Evolutionary conservation across 441 rosid genomes (phyloP).

Genomic region (Erysimum cheiri): DNA sequence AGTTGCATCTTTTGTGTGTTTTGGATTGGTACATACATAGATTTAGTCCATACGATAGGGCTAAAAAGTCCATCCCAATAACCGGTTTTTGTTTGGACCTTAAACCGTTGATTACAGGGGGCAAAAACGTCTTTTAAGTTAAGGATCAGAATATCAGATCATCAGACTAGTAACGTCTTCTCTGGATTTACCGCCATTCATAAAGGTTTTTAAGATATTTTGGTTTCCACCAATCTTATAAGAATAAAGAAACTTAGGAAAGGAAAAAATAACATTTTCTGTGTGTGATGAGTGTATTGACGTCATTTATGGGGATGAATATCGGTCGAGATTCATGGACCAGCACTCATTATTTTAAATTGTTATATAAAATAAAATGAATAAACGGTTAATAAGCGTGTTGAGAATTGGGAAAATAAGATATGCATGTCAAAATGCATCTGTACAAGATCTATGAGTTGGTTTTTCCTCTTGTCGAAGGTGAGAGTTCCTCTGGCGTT

Average conservation of each 20-base stretch:
- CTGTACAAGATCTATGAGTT: conserved; percentile 27
- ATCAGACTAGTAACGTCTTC: neutral
- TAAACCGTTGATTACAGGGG: too few relatives aligned
- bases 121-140: neutral
- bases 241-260: too few relatives aligned
- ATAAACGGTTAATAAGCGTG: neutral
- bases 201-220: conserved; percentile 25
- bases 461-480: conserved; percentile 36
- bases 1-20: neutral
- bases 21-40: neutral
- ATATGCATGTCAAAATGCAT: conserved; percentile 25
- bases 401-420: neutral
- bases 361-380: neutral
- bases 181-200: conserved; percentile 32
- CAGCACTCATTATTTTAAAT: conserved; percentile 11
- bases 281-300: neutral
- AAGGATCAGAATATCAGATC: neutral
- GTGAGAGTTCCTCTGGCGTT: conserved; percentile 17
- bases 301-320: conserved; percentile 30
- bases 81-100: too few relatives aligned
- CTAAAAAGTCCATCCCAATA: neutral
- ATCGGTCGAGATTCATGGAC: conserved; percentile 40
- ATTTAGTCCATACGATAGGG: neutral
- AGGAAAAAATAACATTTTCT: neutral
- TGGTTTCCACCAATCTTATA: neutral